These are phyloP conservation scores for Pseudogymnoascus pannorum DNA, from an alignment of 2,329 filamentous ascomycete genomes.

Conservation along the genomic window DNA sequence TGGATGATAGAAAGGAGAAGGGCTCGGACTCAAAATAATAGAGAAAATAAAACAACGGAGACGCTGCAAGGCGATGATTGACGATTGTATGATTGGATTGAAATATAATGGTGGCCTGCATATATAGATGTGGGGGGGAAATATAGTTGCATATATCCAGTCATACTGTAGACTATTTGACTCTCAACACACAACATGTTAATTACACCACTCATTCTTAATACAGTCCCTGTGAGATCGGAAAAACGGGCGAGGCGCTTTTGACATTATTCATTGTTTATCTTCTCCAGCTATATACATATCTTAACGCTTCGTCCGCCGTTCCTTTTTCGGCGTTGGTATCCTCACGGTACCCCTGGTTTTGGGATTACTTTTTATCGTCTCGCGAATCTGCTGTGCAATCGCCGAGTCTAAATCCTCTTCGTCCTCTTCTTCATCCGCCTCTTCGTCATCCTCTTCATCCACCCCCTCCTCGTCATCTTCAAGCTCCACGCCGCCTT, in stretches of 20 bases:
- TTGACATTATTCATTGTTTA: constrained; percentile 9
- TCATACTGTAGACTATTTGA: constrained; percentile 6
- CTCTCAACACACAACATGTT: constrained; percentile 4
- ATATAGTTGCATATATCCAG: constrained; percentile 7
- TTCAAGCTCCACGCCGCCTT: constrained; percentile 24
- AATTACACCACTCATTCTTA: background rate
- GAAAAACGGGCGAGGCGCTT: background rate
- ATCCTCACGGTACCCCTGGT: constrained; percentile 15
- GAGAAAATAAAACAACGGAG: background rate
- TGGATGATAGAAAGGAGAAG: background rate
- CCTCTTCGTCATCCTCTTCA: constrained; percentile 29
- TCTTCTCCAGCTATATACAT: constrained; percentile 4
- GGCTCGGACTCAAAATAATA: background rate
- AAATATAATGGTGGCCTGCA: background rate
- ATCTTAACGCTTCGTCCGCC: constrained; percentile 21
- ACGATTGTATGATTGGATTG: constrained; percentile 4
- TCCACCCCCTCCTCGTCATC: constrained; percentile 36
- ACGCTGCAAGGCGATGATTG: background rate
- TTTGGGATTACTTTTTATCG: constrained; percentile 21
- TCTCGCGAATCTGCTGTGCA: constrained; percentile 26
- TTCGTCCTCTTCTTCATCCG: constrained; percentile 21
- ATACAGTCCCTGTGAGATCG: background rate
- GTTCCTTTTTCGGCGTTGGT: constrained; percentile 26
- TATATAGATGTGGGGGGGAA: constrained; percentile 2
- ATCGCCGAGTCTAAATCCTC: constrained; percentile 22